Percentiles rank a stretch among this genome's conserved stretches.
Conservation (phyloP, 2,329 filamentous ascomycete genomes). For the Claviceps digitariae region DNA sequence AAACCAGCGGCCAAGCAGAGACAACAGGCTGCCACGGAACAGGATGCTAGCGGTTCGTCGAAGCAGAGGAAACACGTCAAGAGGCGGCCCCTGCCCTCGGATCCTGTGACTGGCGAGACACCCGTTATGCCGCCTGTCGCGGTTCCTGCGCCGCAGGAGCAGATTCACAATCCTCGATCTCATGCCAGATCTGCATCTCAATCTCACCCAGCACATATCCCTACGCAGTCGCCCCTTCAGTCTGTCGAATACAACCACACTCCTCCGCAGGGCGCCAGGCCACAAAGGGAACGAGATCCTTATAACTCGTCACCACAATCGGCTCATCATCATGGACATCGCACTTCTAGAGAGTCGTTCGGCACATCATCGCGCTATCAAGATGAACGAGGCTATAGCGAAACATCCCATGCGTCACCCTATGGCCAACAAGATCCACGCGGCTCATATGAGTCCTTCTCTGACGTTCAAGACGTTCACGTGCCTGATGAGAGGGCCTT, state of each 20-base stretch:
- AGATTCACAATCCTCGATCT: slow-evolving; percentile 33
- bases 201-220: slow-evolving; percentile 21
- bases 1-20: slow-evolving; percentile 47
- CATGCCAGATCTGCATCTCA: slow-evolving; percentile 25
- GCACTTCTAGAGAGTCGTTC: slow-evolving; percentile 21
- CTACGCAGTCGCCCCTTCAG: slow-evolving; percentile 40
- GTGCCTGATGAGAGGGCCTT: slow-evolving; percentile 21
- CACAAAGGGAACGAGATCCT: slow-evolving; percentile 16
- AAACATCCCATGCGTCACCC: slow-evolving; percentile 15
- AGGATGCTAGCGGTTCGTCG: slow-evolving; percentile 23
- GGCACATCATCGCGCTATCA: slow-evolving; percentile 21
- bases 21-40: slow-evolving; percentile 22
- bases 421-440: slow-evolving; percentile 26
- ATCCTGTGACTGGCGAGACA: slow-evolving; percentile 50
- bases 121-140: slow-evolving; percentile 16
- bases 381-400: slow-evolving; percentile 25
- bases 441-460: slow-evolving; percentile 20
- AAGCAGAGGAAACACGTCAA: slow-evolving; percentile 54
- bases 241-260: slow-evolving; percentile 33
- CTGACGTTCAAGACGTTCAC: slow-evolving; percentile 21
- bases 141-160: slow-evolving; percentile 18
- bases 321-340: slow-evolving; percentile 17
- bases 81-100: slow-evolving; percentile 69
- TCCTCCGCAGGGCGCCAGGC: slow-evolving; percentile 15
- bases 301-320: slow-evolving; percentile 22